Conservation (phyloP, 2,329 filamentous ascomycete genomes). For the Gyromitra esculenta region DNA sequence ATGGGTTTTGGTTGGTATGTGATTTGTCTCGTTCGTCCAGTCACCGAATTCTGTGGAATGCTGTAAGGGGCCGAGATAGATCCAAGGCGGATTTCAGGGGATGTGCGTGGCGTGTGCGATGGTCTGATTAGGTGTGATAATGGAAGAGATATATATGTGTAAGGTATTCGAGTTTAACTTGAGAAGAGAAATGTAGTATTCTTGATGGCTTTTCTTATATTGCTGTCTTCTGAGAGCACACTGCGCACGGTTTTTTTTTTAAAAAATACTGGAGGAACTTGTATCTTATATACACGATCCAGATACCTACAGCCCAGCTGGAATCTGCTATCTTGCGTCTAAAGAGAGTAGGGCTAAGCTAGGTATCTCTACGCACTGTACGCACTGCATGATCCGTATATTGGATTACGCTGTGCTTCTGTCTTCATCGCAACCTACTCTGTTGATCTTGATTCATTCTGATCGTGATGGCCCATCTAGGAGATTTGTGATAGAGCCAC, state of each 20-base stretch:
- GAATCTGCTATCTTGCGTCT: not conserved
- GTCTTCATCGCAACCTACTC: not conserved
- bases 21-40: not conserved
- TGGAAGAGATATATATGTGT: not conserved
- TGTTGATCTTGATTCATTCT: not conserved
- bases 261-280: not conserved
- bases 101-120: constrained; percentile 2
- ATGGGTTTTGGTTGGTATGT: not conserved
- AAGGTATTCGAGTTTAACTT: not conserved
- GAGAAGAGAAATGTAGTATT: not conserved
- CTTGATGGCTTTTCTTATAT: not conserved
- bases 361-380: constrained; percentile 8
- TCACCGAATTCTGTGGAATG: not conserved
- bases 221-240: constrained; percentile 5
- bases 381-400: not conserved
- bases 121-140: not conserved
- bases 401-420: constrained; percentile 23
- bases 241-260: not conserved
- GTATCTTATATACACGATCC: constrained; percentile 27
- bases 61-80: constrained; percentile 5
- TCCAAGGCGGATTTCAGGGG: not conserved
- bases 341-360: not conserved
- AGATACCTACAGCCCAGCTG: not conserved
- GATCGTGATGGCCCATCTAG: not conserved
- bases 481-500: not conserved